These are phyloP conservation scores for Tylopilus balloui DNA, from an alignment of 768 basidiomycete genomes.

Conservation along the genomic window DNA sequence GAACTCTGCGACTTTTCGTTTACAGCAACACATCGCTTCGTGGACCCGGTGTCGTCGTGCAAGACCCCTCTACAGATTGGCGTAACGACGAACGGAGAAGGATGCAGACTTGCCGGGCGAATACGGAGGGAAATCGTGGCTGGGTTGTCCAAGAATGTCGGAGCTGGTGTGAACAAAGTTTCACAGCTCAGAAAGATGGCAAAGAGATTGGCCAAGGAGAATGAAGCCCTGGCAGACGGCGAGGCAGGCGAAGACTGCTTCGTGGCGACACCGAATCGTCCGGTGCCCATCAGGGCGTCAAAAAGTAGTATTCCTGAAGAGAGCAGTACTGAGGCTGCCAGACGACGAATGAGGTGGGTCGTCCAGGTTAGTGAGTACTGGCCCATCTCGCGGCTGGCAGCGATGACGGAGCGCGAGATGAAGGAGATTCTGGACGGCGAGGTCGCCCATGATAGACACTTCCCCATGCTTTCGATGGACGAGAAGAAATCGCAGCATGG, in stretches of 20 bases:
- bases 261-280: conserved; percentile 61
- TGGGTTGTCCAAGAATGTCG: conserved; percentile 65
- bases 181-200: conserved; percentile 63
- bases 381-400: conserved; percentile 73
- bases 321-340: conserved; percentile 43
- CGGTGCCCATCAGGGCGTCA: conserved; percentile 44
- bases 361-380: conserved; percentile 97
- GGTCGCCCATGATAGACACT: conserved; percentile 9
- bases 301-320: conserved; percentile 23
- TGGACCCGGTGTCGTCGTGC: conserved; percentile 41
- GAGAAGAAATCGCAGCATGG: conserved; percentile 33
- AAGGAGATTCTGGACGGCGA: conserved; percentile 49
- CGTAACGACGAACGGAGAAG: conserved; percentile 87
- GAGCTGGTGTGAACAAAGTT: conserved; percentile 69
- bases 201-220: conserved; percentile 24
- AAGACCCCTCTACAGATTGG: conserved; percentile 66
- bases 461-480: conserved; percentile 27
- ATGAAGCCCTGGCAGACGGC: conserved; percentile 25
- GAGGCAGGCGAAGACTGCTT: conserved; percentile 52
- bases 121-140: conserved; percentile 80
- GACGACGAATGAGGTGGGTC: conserved; percentile 85
- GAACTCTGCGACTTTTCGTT: conserved; percentile 88
- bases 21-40: conserved; percentile 79
- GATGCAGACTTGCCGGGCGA: conserved; percentile 78
- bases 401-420: conserved; percentile 67